Conservation (phyloP, 1,284 basidiomycete genomes). For the Laetiporus sulphureus region DNA sequence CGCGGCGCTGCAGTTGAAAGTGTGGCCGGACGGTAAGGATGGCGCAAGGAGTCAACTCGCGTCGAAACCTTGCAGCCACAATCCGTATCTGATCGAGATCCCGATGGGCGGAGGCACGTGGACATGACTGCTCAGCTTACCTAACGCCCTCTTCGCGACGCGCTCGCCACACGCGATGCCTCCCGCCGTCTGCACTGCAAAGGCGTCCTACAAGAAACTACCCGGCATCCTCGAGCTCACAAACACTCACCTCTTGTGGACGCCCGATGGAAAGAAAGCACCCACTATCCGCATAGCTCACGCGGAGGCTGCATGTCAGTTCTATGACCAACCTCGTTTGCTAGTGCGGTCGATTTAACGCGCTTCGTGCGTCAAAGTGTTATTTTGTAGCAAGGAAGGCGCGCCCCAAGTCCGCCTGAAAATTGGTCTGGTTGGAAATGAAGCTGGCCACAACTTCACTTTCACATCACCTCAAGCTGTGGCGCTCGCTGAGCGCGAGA, state of each 20-base stretch:
- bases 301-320: constrained; percentile 58
- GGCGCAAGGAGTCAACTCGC: neutral
- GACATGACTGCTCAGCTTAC: constrained; percentile 22
- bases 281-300: constrained; percentile 57
- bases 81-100: neutral
- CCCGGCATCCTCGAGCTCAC: constrained; percentile 67
- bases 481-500: constrained; percentile 63
- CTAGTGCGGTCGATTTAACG: neutral
- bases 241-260: constrained; percentile 63
- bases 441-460: constrained; percentile 72
- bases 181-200: constrained; percentile 60
- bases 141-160: constrained; percentile 20
- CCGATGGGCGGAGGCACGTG: neutral
- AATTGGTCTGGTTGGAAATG: constrained; percentile 56
- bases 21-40: no score
- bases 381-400: constrained; percentile 80
- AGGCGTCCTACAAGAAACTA: constrained; percentile 76
- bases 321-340: constrained; percentile 7
- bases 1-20: no score
- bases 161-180: constrained; percentile 30
- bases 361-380: constrained; percentile 34
- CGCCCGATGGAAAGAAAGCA: constrained; percentile 55
- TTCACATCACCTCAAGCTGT: constrained; percentile 60
- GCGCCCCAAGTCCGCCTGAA: constrained; percentile 72
- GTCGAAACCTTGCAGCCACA: neutral